Evolutionary conservation across 768 basidiomycete species (phyloP).

Genomic region (Sarcomyxa edulis): DNA sequence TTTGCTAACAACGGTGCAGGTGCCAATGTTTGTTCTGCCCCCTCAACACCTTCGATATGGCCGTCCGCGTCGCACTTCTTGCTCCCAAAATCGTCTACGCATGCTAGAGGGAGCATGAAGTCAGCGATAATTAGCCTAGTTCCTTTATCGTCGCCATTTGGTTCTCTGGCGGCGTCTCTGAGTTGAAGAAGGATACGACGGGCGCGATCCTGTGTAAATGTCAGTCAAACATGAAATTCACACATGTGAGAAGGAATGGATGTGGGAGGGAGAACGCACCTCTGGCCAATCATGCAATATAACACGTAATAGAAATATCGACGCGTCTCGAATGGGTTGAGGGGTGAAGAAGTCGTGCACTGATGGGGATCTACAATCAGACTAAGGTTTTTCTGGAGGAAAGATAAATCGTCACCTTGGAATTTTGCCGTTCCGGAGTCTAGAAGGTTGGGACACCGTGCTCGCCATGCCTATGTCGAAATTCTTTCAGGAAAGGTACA

Average conservation of each 20-base stretch:
- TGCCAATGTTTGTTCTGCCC: constrained; percentile 47
- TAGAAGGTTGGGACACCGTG: constrained; percentile 52
- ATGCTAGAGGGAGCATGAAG: constrained; percentile 65
- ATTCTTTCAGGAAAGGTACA: too few relatives aligned
- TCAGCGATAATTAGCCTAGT: constrained; percentile 70
- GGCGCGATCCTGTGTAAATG: too few relatives aligned
- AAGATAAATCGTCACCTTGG: constrained; percentile 33
- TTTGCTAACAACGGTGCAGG: constrained; percentile 66
- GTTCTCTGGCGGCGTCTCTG: constrained; percentile 37
- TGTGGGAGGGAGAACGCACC: too few relatives aligned
- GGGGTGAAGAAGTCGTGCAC: constrained; percentile 76
- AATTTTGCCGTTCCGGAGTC: constrained; percentile 48
- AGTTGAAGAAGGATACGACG: constrained; percentile 38
- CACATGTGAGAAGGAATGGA: too few relatives aligned
- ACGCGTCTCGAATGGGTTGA: constrained; percentile 48
- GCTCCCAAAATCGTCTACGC: constrained; percentile 41
- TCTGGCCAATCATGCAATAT: constrained; percentile 82
- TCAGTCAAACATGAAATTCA: too few relatives aligned
- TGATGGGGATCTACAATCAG: constrained; percentile 17
- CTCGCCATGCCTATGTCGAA: constrained; percentile 50
- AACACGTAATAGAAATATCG: constrained; percentile 66
- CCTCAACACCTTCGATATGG: constrained; percentile 37
- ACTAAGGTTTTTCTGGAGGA: background rate
- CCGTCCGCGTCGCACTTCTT: constrained; percentile 1
- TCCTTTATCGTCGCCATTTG: constrained; percentile 13